These are phyloP conservation scores for Pyrenochaeta sp. DNA, from an alignment of 2,329 filamentous ascomycete species.

Conservation along the genomic window DNA sequence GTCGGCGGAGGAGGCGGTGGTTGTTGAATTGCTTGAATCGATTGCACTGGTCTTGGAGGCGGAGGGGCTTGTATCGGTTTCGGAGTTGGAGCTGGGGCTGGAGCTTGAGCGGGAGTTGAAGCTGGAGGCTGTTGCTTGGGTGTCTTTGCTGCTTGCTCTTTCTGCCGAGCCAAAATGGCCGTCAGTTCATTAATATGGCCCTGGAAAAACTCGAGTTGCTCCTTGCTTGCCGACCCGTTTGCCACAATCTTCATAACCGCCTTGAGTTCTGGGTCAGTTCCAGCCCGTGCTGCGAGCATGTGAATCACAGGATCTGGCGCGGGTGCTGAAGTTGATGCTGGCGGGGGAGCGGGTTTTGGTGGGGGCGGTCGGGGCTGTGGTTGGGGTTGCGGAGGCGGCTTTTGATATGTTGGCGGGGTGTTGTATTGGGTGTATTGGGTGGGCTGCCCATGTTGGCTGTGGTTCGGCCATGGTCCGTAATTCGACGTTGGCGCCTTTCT, in stretches of 20 bases:
- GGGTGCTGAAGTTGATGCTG: constrained; percentile 36
- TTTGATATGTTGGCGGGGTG: constrained; percentile 24
- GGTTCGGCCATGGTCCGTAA: constrained; percentile 46
- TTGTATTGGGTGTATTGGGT: constrained; percentile 37
- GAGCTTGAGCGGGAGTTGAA: constrained; percentile 21
- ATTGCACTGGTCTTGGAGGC: constrained; percentile 16
- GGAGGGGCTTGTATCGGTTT: constrained; percentile 12
- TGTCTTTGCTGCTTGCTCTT: constrained; percentile 39
- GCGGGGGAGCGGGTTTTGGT: constrained; percentile 31
- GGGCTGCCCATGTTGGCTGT: constrained; percentile 34
- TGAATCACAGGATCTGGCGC: constrained; percentile 80
- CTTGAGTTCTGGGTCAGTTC: constrained; percentile 74
- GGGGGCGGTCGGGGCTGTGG: constrained; percentile 41
- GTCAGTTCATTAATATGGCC: constrained; percentile 82
- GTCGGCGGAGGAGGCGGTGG: constrained; percentile 7
- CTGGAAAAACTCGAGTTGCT: constrained; percentile 79
- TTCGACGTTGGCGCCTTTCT: constrained; percentile 39
- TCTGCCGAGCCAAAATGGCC: constrained; percentile 53
- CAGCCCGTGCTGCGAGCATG: constrained; percentile 77
- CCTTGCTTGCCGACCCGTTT: constrained; percentile 72
- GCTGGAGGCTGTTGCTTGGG: constrained; percentile 22
- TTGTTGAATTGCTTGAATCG: constrained; percentile 22
- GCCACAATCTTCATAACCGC: constrained; percentile 85
- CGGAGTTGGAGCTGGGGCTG: constrained; percentile 14
- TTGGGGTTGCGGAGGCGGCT: constrained; percentile 30